Evolutionary conservation across 2,329 filamentous ascomycete genomes (phyloP).

Genomic region (Claviceps sp.): DNA sequence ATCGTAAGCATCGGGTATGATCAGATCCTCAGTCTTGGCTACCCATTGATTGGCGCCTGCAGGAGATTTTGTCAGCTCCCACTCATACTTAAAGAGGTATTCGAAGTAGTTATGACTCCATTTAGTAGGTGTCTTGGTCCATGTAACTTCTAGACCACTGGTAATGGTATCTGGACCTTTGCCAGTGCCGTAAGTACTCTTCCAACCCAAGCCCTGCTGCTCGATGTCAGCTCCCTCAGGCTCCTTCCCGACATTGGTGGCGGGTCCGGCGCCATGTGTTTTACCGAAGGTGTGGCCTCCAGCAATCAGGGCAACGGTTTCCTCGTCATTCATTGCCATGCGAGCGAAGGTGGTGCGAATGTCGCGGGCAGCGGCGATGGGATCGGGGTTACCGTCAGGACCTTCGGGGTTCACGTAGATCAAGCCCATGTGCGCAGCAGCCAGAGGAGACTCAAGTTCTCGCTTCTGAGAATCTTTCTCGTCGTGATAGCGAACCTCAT

Average conservation of each 20-base stretch:
- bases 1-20: slow-evolving; percentile 62
- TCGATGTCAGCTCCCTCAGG: slow-evolving; percentile 52
- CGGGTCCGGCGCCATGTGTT: slow-evolving; percentile 59
- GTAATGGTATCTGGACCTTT: slow-evolving; percentile 64
- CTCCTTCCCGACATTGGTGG: slow-evolving; percentile 51
- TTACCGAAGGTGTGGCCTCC: slow-evolving; percentile 72
- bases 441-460: slow-evolving; percentile 55
- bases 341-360: slow-evolving; percentile 63
- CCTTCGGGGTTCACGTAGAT: slow-evolving; percentile 78
- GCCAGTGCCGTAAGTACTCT: slow-evolving; percentile 48
- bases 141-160: slow-evolving; percentile 64
- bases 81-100: slow-evolving; percentile 67
- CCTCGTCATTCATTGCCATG: slow-evolving; percentile 76
- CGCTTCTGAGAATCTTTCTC: slow-evolving; percentile 41
- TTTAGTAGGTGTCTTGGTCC: slow-evolving; percentile 63
- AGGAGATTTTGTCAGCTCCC: slow-evolving; percentile 63
- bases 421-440: slow-evolving; percentile 54
- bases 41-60: slow-evolving; percentile 67
- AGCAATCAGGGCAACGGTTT: slow-evolving; percentile 67
- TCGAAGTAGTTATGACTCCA: slow-evolving; percentile 66
- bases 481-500: slow-evolving; percentile 53
- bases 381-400: slow-evolving; percentile 58
- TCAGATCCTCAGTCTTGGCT: slow-evolving; percentile 51
- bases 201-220: slow-evolving; percentile 61
- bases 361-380: slow-evolving; percentile 53